Percentiles rank a stretch among this genome's conserved stretches.
phyloP scores from a whole-genome alignment of 139 green algal genomes.

The Picochlorum sp. region DNA sequence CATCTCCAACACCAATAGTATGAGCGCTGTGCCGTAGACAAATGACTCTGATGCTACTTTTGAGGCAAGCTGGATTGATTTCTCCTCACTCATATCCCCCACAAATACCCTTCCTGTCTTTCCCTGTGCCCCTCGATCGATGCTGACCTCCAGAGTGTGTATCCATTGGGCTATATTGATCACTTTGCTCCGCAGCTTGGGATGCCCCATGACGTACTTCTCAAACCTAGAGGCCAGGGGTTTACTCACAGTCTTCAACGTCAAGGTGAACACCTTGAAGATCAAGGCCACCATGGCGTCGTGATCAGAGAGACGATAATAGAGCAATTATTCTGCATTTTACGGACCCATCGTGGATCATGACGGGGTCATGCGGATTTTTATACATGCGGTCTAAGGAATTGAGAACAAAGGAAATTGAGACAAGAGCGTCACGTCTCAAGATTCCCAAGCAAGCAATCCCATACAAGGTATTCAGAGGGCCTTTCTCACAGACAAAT shows the following conservation, averaged over 20 bases:
- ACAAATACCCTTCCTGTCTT: slow-evolving; percentile 60
- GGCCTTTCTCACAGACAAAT: too few relatives aligned
- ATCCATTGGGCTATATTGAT: slow-evolving; percentile 47
- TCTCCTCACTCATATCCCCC: slow-evolving; percentile 73
- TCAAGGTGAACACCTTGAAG: slow-evolving; percentile 40
- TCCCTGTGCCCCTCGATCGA: slow-evolving; percentile 64
- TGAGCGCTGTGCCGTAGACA: slow-evolving; percentile 39
- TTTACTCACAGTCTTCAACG: slow-evolving; percentile 44
- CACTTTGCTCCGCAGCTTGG: slow-evolving; percentile 28
- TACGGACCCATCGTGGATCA: too few relatives aligned
- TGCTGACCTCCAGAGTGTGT: slow-evolving; percentile 57
- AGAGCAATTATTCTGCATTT: too few relatives aligned
- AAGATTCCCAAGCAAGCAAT: too few relatives aligned
- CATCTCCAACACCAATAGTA: slow-evolving; percentile 19
- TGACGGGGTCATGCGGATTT: too few relatives aligned
- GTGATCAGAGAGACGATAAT: too few relatives aligned
- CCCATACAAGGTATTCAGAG: too few relatives aligned
- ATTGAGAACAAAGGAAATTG: too few relatives aligned
- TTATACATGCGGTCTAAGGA: too few relatives aligned
- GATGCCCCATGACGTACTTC: slow-evolving; percentile 53
- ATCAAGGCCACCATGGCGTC: slow-evolving; percentile 26
- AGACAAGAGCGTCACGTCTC: too few relatives aligned
- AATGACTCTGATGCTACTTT: slow-evolving; percentile 72
- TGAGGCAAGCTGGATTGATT: slow-evolving; percentile 59
- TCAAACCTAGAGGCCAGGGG: slow-evolving; percentile 57